Evolutionary conservation across 2,329 filamentous ascomycete species (phyloP), one percentile per base, ranked within the genome.

Genomic region (Lecanicillium sp.): DNA sequence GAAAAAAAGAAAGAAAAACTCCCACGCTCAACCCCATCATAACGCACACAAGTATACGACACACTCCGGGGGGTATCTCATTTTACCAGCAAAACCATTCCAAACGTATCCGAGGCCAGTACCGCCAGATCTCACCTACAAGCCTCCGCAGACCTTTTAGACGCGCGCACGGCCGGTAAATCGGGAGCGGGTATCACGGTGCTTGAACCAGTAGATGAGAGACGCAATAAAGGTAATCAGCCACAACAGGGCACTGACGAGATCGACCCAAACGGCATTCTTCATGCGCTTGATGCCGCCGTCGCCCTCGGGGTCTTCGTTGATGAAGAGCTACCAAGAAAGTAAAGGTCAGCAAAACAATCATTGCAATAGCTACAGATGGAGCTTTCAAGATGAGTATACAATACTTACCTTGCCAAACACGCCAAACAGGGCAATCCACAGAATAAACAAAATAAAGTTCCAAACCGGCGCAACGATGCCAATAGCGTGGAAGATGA

Each of bases 241-340:
- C 88, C 88, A 95, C 36, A 95, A 67, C 12, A 86, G 55, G 57
- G 86, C 73, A 56, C 82, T 85, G 33, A 74, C 66, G 36, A 94
- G 59, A 57, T 90, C 83, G 33, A 94, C 70, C 84, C 85, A 94
- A 13, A 92, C 85, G 5, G 86, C 85, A 54, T 81, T 79, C 65
- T 88, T 87, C 87, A 95, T 94, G 41, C 85, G 73, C 48, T 68
- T 64, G 41, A 90, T 71, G 35, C 72, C 78, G 29, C 51, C 50
- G 54, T 85, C 71, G 12, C 78, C 79, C 55, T 83, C 68, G 0
- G 80, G 58, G 42, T 86, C 58, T 51, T 80, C 79, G 38, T 75
- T 60, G 54, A 94, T 83, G 67, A 82, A 95, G 70, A 90, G 63
- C 62, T 71, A 45, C 22, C 13, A 17, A 13, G 20, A 4, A 3